Percentiles rank a stretch among this genome's conserved stretches.
These are phyloP conservation scores for Cordia subcordata DNA, from an alignment of 257 asterid species.

Conservation along the genomic window DNA sequence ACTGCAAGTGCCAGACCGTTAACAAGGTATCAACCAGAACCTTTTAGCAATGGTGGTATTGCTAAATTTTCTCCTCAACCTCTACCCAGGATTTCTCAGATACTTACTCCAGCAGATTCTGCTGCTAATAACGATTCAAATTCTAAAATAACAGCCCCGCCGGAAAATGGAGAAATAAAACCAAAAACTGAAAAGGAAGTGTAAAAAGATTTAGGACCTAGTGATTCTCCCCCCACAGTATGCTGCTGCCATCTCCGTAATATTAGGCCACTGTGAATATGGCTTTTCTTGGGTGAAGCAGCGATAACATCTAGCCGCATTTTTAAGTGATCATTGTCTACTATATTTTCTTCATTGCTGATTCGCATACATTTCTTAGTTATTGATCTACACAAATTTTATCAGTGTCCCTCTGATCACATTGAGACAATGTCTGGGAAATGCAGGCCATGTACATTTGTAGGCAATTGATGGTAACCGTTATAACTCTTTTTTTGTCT, in stretches of 20 bases:
- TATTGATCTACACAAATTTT: not conserved
- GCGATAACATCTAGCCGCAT: slow-evolving; percentile 32
- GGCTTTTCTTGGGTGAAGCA: slow-evolving; percentile 33
- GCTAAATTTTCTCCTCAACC: slow-evolving; percentile 26
- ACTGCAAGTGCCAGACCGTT: slow-evolving; percentile 31
- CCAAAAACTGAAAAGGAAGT: slow-evolving; percentile 27
- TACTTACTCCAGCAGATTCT: slow-evolving; percentile 25
- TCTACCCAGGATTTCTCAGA: slow-evolving; percentile 27
- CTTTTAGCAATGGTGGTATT: slow-evolving; percentile 50
- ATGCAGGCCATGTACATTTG: not conserved
- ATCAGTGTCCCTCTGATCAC: not conserved
- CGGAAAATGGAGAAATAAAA: slow-evolving; percentile 59
- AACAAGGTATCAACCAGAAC: slow-evolving; percentile 36
- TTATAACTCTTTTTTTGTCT: not conserved
- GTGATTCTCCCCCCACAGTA: slow-evolving; percentile 21
- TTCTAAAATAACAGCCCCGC: slow-evolving; percentile 28
- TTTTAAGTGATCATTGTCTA: slow-evolving; percentile 29
- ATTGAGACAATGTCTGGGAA: not conserved
- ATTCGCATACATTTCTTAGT: slow-evolving; percentile 14
- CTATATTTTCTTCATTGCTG: slow-evolving; percentile 18
- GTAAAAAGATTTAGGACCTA: slow-evolving; percentile 31
- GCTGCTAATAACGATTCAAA: slow-evolving; percentile 23
- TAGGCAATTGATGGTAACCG: not conserved
- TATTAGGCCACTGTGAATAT: slow-evolving; percentile 31
- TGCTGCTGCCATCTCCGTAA: slow-evolving; percentile 39